phyloP scores from a whole-genome alignment of 1,284 basidiomycete genomes.

The Cryptococcus sp. region DNA sequence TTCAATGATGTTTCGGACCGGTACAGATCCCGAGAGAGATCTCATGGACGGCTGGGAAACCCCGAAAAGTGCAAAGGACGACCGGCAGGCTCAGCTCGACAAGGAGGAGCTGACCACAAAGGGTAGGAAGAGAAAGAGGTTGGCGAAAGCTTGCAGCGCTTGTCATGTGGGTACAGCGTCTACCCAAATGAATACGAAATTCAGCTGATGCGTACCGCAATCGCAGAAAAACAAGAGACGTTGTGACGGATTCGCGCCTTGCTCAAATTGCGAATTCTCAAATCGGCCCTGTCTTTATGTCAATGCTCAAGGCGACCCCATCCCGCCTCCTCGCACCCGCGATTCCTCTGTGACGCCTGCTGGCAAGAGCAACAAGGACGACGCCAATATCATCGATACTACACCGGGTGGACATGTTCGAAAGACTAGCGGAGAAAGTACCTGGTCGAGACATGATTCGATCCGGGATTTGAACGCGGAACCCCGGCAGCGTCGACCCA shows the following conservation, averaged over 20 bases:
- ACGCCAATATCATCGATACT: not conserved
- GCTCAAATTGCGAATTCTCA: conserved; percentile 58
- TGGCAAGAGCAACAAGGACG: conserved; percentile 12
- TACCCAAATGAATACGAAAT: not conserved
- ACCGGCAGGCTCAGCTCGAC: conserved; percentile 13
- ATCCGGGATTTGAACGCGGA: conserved; percentile 15
- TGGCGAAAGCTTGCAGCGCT: conserved; percentile 53
- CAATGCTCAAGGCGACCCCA: conserved; percentile 52
- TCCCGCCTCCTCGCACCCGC: conserved; percentile 51
- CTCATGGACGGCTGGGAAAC: not conserved
- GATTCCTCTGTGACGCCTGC: conserved; percentile 31
- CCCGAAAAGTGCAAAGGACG: conserved; percentile 6
- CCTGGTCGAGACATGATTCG: conserved; percentile 19
- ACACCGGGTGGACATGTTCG: conserved; percentile 3
- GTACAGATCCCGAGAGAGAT: conserved; percentile 4
- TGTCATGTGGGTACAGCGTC: conserved; percentile 47
- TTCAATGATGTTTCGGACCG: not conserved
- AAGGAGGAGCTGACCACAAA: conserved; percentile 53
- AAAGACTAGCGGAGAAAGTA: conserved; percentile 12
- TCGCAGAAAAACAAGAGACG: conserved; percentile 56
- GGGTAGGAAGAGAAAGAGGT: conserved; percentile 50
- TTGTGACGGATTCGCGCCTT: conserved; percentile 58
- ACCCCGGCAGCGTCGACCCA: conserved; percentile 6
- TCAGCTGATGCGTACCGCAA: not conserved
- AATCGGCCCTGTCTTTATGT: conserved; percentile 55